Base-by-base conservation (phyloP, 306 rosid species). In the Dicorynia guianensis region DNA sequence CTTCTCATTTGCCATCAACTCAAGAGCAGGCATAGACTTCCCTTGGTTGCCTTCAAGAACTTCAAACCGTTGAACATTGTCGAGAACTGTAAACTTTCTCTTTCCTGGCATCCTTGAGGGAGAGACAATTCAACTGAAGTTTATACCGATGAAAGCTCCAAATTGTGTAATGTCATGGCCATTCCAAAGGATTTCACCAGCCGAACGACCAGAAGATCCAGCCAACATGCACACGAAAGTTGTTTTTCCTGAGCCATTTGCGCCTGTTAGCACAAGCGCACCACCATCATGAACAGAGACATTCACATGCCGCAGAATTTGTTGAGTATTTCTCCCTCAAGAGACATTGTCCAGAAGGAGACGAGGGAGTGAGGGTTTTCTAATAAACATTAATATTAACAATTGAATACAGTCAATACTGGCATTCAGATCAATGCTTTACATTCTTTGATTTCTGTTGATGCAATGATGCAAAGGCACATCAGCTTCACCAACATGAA, bases 281-380 rank as follows among this genome's bases (percentile, higher is more conserved):
- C 92, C 85, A 6, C 98, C 97, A 18, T 89, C 96, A 5, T 93
- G 89, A 50, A 93, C 59, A 30, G 98, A 85, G 46, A 83, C 89
- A 49, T 89, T 93, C 62, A 93, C 98, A 12, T 91, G 85, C 34
- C 88, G 79, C 19, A 93, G 82, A 81, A 93, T 75, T 80, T 91
- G 98, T 55, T 89, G 97, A 40, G 93, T 97, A 81, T 93, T 91
- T 75, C 98, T 88, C 96, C 89, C 91, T 80, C 98, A 93, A 54
- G 96, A 85, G 47, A 91, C 97, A 44, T 93, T 86, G 71, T 85
- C 80, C 59, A 93, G 93, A 52, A 93, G 86, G 46, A 93, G 91
- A 52, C 92, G 96, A 63, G 98, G 96, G 18, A 85, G 47, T 11
- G 89, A 84, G 4, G 88, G 83, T 71, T 49, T 89, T 82, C 89